Percentiles rank a stretch among this genome's conserved stretches.
These are phyloP conservation scores for Puccinia coronata DNA, from an alignment of 1,284 basidiomycete genomes.

Conservation along the genomic window DNA sequence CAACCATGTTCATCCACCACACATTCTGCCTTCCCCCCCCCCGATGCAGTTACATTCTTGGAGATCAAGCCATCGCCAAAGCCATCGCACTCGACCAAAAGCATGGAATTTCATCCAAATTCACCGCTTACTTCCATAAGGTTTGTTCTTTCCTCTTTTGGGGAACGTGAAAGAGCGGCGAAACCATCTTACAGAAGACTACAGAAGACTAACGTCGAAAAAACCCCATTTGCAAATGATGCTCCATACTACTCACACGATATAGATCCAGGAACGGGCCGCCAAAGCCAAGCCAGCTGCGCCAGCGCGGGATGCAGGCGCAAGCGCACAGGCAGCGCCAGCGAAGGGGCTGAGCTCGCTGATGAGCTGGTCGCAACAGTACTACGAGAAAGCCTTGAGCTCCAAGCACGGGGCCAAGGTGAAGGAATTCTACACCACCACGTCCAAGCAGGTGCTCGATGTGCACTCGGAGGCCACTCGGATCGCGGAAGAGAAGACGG, in stretches of 20 bases:
- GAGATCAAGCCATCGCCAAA: slow-evolving; percentile 74
- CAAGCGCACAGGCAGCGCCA: neutral
- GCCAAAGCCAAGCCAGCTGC: neutral
- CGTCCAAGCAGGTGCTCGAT: slow-evolving; percentile 76
- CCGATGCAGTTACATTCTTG: slow-evolving; percentile 68
- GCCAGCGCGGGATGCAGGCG: neutral
- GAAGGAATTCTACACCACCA: slow-evolving; percentile 72
- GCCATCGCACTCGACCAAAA: slow-evolving; percentile 83
- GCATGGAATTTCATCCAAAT: slow-evolving; percentile 80
- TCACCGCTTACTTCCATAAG: slow-evolving; percentile 73
- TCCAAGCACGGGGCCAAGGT: slow-evolving; percentile 64
- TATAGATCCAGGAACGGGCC: slow-evolving; percentile 36
- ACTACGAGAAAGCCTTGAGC: slow-evolving; percentile 73
- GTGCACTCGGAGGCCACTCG: slow-evolving; percentile 84
- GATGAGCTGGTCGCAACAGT: slow-evolving; percentile 60
- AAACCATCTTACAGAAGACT: neutral
- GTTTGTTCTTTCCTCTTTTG: slow-evolving; percentile 59
- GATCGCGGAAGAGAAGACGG: slow-evolving; percentile 66
- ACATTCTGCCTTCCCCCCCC: neutral
- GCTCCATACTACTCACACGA: too few species aligned
- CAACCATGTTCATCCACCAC: neutral
- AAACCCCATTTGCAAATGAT: too few species aligned
- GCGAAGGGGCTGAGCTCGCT: slow-evolving; percentile 10
- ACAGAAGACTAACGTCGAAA: neutral
- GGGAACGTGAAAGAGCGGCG: too few species aligned